A percentile compares a stretch with the other conserved stretches of the same genome.
phyloP scores from a whole-genome alignment of 108 stramenopile species.

The Cyclostephanos tholiformis region DNA sequence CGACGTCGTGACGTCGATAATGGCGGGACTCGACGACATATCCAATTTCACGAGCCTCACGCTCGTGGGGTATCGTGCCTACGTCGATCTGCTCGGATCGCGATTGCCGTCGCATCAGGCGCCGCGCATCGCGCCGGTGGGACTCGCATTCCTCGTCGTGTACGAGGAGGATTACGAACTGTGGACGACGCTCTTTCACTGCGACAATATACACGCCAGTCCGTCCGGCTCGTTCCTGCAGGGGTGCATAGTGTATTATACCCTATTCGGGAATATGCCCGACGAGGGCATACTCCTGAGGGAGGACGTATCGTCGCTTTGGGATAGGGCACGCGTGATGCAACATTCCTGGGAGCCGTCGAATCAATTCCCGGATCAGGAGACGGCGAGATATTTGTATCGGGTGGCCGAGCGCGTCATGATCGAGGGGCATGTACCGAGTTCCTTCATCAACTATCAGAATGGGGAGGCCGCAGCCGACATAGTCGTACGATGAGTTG shows the following conservation, averaged over 20 bases:
- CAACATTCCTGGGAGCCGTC: constrained; percentile 15
- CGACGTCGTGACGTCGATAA: no score
- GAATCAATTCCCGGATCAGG: constrained; percentile 42
- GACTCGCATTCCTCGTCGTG: constrained; percentile 57
- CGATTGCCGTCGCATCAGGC: constrained; percentile 37
- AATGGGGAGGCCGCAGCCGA: no score
- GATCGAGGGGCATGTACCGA: no score
- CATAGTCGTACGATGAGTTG: no score
- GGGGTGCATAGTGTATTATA: constrained; percentile 56
- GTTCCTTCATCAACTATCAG: no score
- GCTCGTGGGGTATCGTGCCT: constrained; percentile 50
- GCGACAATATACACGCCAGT: constrained; percentile 56
- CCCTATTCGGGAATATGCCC: constrained; percentile 57
- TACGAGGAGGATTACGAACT: constrained; percentile 56
- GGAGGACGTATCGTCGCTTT: constrained; percentile 34
- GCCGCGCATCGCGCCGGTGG: constrained; percentile 56
- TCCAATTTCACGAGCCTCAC: constrained; percentile 52
- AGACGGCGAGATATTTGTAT: constrained; percentile 45
- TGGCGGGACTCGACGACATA: constrained; percentile 50
- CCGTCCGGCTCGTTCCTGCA: constrained; percentile 55
- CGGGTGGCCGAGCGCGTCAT: constrained; percentile 49
- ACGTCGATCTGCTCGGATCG: constrained; percentile 35
- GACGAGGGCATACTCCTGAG: constrained; percentile 25
- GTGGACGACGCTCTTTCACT: constrained; percentile 50
- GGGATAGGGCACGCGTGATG: constrained; percentile 45